Evolutionary conservation across 257 asterid genomes (phyloP).

Genomic region (Solanum paucissectum): DNA sequence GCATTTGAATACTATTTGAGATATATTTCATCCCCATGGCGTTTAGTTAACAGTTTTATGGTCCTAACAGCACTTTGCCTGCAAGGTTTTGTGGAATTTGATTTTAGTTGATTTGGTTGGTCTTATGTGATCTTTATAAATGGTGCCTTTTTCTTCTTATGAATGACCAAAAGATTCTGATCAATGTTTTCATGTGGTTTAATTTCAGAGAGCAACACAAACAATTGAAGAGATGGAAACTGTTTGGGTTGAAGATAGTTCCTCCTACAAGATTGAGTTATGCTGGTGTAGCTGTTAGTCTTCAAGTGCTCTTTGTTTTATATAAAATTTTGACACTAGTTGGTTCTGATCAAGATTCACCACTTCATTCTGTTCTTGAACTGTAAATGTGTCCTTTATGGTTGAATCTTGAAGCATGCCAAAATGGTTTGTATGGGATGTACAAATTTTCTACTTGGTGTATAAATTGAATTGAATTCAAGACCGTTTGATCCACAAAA

Average conservation of each 20-base stretch:
- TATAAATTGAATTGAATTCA: neutral
- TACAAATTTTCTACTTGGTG: neutral
- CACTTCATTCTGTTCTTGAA: no score
- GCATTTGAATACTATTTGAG: neutral
- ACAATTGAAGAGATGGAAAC: no score
- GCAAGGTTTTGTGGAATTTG: neutral
- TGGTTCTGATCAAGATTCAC: no score
- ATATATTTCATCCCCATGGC: neutral
- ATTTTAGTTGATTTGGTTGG: neutral
- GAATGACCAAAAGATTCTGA: no score
- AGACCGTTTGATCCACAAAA: accelerated
- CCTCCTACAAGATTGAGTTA: no score
- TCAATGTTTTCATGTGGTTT: no score
- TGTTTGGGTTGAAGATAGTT: no score
- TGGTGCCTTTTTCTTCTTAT: neutral
- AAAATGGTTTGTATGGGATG: neutral
- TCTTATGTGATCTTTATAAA: neutral
- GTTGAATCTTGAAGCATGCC: neutral
- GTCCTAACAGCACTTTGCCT: neutral
- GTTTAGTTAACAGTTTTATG: neutral
- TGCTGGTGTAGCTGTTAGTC: no score
- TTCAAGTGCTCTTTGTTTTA: no score
- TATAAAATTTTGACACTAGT: no score
- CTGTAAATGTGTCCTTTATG: neutral
- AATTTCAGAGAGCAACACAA: no score